Evolutionary conservation across 306 rosid species (phyloP), one percentile per base, ranked within the genome.

Genomic region (Nissolia schottii): DNA sequence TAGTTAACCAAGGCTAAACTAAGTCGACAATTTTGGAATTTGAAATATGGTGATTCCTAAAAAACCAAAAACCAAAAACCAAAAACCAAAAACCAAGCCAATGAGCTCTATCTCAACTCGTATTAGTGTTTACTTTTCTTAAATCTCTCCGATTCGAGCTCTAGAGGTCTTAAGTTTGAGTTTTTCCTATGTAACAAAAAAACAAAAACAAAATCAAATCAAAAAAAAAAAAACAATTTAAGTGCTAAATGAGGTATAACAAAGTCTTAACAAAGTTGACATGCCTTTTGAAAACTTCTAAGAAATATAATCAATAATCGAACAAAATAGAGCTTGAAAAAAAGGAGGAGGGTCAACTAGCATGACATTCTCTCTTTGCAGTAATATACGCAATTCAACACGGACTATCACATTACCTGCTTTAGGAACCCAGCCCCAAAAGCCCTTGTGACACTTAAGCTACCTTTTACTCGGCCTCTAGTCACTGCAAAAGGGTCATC

Each of bases 371-470:
- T 13, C n/a, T n/a, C 38, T 53, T 15, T 14, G 68, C 29, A 51
- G 3, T 28, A 79, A 29, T 7, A 5, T 12, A 57, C 54, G 32
- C 8, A 41, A 48, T 54, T 28, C 9, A 77, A 49, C 57, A 54
- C 49, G 23, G 15, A 37, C 27, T 25, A 62, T 16, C 2, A 45
- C 67, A 32, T 2, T 77, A 88, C 98, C 96, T 81, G 90, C 81
- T 93, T 93, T 57, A 93, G 97, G 80, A 90, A 93, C 6, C 98
- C 96, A 9, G 85, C 93, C 15, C 97, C 96, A 35, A 93, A 90
- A 18, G 98, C 97, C 67, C 98, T 85, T 10, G 98, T 93, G 81
- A 93, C 88, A 77, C 81, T 93, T 83, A 93, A 81, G 67, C 73
- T 71, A 63, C 98, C 98, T 84, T 90, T 92, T 32, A 92, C 96